Evolutionary conservation across 805 yeast species (phyloP).

Genomic region (Blastobotrys robertii): DNA sequence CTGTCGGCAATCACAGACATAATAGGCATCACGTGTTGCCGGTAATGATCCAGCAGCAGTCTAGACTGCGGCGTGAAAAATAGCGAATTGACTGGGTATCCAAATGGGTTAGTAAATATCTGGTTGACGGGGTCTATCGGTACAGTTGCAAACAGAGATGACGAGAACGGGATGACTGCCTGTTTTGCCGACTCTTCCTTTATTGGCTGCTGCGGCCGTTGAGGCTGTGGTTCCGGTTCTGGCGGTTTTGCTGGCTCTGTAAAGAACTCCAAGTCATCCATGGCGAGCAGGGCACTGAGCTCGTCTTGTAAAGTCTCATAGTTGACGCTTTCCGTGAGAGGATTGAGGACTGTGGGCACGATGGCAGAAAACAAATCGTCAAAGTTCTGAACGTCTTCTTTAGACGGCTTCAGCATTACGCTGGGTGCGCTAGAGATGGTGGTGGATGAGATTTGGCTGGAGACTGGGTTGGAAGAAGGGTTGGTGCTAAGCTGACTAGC

Average conservation of each 20-base stretch:
- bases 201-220: neutral
- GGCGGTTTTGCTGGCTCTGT: neutral
- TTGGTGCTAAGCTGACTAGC: neutral
- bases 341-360: neutral
- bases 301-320: slow-evolving; percentile 13
- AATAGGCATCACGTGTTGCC: slow-evolving; percentile 65
- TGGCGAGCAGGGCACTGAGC: slow-evolving; percentile 9
- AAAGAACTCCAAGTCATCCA: slow-evolving; percentile 4
- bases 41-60: slow-evolving; percentile 61
- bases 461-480: neutral
- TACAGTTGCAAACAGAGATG: slow-evolving; percentile 4
- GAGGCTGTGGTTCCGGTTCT: neutral
- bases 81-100: slow-evolving; percentile 11
- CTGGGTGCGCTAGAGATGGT: neutral
- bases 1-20: slow-evolving; percentile 65
- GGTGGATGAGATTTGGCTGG: neutral
- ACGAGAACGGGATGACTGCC: neutral
- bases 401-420: neutral
- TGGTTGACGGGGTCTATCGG: neutral
- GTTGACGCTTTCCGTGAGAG: neutral
- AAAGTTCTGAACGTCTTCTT: neutral
- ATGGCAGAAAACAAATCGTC: neutral
- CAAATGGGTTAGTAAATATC: slow-evolving; percentile 1
- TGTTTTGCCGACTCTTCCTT: neutral
- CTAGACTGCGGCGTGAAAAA: slow-evolving; percentile 43